Percentiles rank a stretch among this genome's conserved stretches.
Evolutionary conservation across 2,329 filamentous ascomycete species (phyloP).

Genomic region (Phyllosticta paracitricarpa): DNA sequence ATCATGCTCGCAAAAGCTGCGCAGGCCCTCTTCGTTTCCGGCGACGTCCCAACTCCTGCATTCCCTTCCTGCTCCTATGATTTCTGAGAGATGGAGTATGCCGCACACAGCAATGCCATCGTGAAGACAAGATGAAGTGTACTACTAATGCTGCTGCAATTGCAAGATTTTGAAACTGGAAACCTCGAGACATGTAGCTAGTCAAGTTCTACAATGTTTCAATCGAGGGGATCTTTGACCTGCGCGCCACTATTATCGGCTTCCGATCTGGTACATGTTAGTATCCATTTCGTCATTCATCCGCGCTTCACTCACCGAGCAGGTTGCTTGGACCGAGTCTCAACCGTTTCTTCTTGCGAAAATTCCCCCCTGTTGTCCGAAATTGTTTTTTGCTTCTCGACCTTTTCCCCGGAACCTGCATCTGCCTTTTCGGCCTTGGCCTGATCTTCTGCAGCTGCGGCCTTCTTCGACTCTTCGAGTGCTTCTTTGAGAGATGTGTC

Average conservation of each 20-base stretch:
- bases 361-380: not conserved
- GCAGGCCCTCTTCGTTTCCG: not conserved
- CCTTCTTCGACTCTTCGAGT: not conserved
- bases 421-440: conserved; percentile 6
- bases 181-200: not conserved
- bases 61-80: not conserved
- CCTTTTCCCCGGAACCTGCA: not conserved
- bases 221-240: conserved; percentile 10
- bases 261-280: conserved; percentile 1
- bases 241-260: not conserved
- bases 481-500: not conserved
- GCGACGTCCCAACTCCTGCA: not conserved
- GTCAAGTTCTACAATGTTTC: not conserved
- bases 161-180: not conserved
- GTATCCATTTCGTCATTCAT: not conserved
- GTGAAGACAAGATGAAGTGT: conserved; percentile 3
- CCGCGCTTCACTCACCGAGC: conserved; percentile 3
- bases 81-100: not conserved
- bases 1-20: not conserved
- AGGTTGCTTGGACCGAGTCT: not conserved
- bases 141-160: not conserved
- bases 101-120: not conserved
- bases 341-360: conserved; percentile 2
- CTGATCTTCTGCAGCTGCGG: not conserved
- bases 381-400: not conserved